Base-by-base conservation (phyloP, 164 flowering plant genomes). In the Nymphaea colorata region DNA sequence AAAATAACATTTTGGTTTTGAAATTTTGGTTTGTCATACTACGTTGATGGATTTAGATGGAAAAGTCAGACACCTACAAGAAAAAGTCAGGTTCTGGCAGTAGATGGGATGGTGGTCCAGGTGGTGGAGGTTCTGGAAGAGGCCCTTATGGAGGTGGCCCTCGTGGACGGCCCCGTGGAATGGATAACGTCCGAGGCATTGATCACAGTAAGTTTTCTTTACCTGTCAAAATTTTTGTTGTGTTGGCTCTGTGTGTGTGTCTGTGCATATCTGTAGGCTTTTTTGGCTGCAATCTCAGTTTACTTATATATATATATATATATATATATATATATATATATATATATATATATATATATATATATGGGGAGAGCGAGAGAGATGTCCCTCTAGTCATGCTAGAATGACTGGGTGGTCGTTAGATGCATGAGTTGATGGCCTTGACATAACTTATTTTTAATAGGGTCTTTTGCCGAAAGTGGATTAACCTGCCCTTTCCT, bases 51-150 rank as follows among this genome's bases (percentile, higher is more conserved):
- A 5, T 64, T 42, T 64, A 95, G 99, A 88, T 95, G 96, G 96
- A 95, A 57, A 92, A 95, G 70, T 81, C 99, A 14, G 94, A 95
- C 76, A 85, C 90, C 6, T 95, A 90, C 77, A 86, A 82, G 71
- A 91, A 87, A 79, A 76, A 86, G 62, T 82, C 87, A 25, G 88
- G 83, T 69, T 76, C 88, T 16, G 77, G 89, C 68, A 95, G 90
- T 85, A 90, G 87, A 78, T 91, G 98, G 97, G 98, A 87, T 76
- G 97, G 94, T 69, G 96, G 81, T 70, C 74, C 74, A 17, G 96
- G 96, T 41, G 91, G 90, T 3, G 97, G 97, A 66, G 97, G 97
- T 43, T 85, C 91, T 70, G 96, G 95, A 53, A 79, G 86, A 57
- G 98, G 97, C 59, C 97, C 97, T 64, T 82, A 81, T 76, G 97